Conservation (phyloP, 1,139 yeast genomes). For the Arxiozyma slooffiae region DNA sequence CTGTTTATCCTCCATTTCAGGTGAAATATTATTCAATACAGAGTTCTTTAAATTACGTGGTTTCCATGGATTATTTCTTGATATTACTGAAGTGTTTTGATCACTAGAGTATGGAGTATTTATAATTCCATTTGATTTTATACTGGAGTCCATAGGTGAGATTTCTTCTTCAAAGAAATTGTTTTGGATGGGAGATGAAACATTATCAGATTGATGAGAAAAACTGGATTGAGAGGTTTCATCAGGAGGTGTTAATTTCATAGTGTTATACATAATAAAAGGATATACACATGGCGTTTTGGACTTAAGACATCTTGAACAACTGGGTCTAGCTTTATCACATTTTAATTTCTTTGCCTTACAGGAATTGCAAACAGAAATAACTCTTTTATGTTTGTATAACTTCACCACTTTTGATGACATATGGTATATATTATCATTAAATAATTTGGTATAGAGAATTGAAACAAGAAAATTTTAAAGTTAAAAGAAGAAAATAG, state of each 20-base stretch:
- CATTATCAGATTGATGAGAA: background rate
- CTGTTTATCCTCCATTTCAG: background rate
- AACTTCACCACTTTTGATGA: background rate
- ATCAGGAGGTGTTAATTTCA: constrained; percentile 1
- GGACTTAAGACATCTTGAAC: constrained; percentile 12
- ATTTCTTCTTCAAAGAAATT: background rate
- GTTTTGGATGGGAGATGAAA: background rate
- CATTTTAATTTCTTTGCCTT: constrained; percentile 14
- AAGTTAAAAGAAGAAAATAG: too few relatives aligned
- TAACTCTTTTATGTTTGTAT: background rate
- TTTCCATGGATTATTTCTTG: background rate
- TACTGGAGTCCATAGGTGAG: background rate
- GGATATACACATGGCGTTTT: constrained; percentile 9
- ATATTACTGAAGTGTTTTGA: background rate
- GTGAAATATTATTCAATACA: background rate
- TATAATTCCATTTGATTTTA: background rate
- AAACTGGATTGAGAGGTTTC: background rate
- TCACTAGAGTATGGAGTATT: background rate
- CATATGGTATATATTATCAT: background rate
- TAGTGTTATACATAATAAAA: background rate
- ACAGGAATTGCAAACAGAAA: constrained; percentile 15
- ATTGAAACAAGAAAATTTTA: too few relatives aligned
- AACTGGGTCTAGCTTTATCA: constrained; percentile 15
- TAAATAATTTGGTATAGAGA: background rate
- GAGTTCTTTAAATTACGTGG: too few relatives aligned